Base-by-base conservation (phyloP, 1,284 basidiomycete genomes). In the Termitomyces sp. region DNA sequence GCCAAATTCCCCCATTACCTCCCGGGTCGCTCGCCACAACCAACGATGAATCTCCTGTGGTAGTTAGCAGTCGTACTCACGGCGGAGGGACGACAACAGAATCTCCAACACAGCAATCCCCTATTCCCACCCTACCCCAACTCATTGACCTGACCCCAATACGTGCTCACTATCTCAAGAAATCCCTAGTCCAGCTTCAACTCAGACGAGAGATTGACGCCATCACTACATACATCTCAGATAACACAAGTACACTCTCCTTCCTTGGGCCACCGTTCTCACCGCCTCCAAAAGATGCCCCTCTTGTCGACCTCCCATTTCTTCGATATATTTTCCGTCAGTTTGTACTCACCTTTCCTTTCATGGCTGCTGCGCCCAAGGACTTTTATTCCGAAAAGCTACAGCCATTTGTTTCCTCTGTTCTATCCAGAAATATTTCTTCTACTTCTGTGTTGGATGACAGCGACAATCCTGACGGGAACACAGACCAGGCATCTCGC, bases 91-190 rank as follows among this genome's bases (percentile, higher is more conserved):
- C 43, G 15, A 24, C 28, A 40, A 5, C 26, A 39, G 31, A 52
- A n/a, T 30, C 28, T 21, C 45, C 46, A 31, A 17, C 15, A 19
- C 31, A 42, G 33, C 53, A 54, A 19, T 15, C 42, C 39, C 59
- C 24, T 56, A 60, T 38, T 19, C 12, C 34, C 6, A 13, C 15
- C 6, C 15, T 5, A 45, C 28, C 53, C 6, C 28, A 49, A 46
- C 54, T 46, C 43, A 57, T 54, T 36, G 71, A 70, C 50, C 78
- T 96, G 46, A 92, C 91, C 0, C 90, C 94, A 4, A 73, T 94
- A 30, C 85, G 93, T 39, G 92, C 93, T 1, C 94, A 98, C 67
- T 98, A 98, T 70, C 88, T 98, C 67, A 98, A 97, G 75, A 95
- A 96, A 71, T 81, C 89, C n/a, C 84, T 98, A 52, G 82, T 98